Evolutionary conservation across 164 flowering plant genomes (phyloP), one percentile per base, ranked within the genome.

Genomic region (Vitis riparia): DNA sequence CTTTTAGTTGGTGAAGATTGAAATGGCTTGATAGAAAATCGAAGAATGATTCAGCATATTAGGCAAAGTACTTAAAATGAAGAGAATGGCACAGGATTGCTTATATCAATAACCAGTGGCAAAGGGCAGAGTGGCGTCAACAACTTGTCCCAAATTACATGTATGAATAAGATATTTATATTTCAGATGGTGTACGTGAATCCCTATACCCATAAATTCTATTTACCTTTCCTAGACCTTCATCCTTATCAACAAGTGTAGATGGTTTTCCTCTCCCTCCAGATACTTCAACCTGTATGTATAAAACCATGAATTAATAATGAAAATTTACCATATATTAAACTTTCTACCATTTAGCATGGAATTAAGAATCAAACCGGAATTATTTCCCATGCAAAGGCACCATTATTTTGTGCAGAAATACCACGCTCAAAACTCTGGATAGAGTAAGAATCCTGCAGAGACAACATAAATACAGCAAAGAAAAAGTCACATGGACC

Each of bases 141-240:
- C 44, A 37, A 37, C 44, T 3, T 37, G 44, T 37, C 44, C 44
- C 5, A 37, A 37, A 37, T 37, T 37, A 37, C 44, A 0, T 37
- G 44, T 37, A 37, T 37, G 44, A 37, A 3, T 37, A 3, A 37
- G 44, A 37, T 3, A 0, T 37, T 37, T 37, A 37, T 37, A 37
- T 0, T 37, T 37, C 44, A 29, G 48, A 16, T 50, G 55, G 23
- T 8, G 13, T 47, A 30, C n/a, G 13, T 16, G 1, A 44, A 68
- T 55, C n/a, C 27, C 48, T 12, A 14, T 11, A 4, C 23, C 10
- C 19, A n/a, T 51, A 37, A 29, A 49, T 57, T 61, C 51, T 62
- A n/a, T 13, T 63, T 80, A 89, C 97, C 88, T 89, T 88, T 70
- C 66, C 84, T n/a, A 89, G 77, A 69, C 97, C 86, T 71, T 91